These are phyloP conservation scores for Cenchrus purpureus DNA, from an alignment of 176 grass and related monocot genomes.

Conservation along the genomic window DNA sequence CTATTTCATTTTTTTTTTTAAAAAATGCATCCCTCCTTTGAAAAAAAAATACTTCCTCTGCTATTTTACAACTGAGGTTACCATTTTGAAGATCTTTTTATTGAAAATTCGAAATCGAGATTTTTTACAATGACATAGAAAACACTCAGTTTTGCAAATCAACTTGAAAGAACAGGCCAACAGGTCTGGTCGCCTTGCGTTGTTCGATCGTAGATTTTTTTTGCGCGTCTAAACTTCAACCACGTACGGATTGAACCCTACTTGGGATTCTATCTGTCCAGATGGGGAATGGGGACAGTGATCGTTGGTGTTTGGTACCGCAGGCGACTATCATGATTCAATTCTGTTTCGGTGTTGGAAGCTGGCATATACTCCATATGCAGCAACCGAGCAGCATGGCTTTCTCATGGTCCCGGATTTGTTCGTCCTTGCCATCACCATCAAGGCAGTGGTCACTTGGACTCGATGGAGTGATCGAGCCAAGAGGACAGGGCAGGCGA, in stretches of 20 bases:
- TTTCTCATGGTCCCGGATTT: constrained; percentile 20
- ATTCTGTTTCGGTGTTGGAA: constrained; percentile 15
- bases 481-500: neutral
- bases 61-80: neutral
- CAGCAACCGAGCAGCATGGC: neutral
- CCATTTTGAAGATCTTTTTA: neutral
- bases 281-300: neutral
- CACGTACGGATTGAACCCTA: neutral
- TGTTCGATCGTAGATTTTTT: neutral
- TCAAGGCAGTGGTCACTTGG: neutral
- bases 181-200: neutral
- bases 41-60: neutral
- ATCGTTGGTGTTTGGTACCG: neutral
- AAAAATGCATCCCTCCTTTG: neutral
- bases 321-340: neutral
- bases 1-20: neutral
- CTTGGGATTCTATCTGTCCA: neutral
- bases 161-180: neutral
- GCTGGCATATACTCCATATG: neutral
- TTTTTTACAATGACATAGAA: neutral
- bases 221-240: neutral
- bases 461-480: neutral
- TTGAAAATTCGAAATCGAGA: neutral
- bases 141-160: too few relatives aligned
- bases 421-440: neutral